Evolutionary conservation across 768 basidiomycete species (phyloP).

Genomic region (Trametes maxima): DNA sequence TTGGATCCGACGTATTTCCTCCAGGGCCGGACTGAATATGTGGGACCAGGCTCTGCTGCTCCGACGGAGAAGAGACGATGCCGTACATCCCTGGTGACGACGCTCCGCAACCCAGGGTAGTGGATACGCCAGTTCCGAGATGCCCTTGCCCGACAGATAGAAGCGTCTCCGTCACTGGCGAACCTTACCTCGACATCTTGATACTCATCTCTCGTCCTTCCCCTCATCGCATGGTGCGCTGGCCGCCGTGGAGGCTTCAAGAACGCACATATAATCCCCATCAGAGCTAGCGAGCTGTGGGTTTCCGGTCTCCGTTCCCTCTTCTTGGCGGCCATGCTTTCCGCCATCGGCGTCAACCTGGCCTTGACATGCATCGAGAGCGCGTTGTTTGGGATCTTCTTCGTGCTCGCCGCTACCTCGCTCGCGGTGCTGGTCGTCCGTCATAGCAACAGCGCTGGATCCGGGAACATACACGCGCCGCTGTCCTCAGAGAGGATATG

Average conservation of each 20-base stretch:
- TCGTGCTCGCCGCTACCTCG: slow-evolving; percentile 10
- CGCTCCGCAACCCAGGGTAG: background rate
- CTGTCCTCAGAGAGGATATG: background rate
- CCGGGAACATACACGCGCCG: background rate
- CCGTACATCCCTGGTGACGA: background rate
- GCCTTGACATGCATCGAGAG: slow-evolving; percentile 11
- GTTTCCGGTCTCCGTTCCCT: background rate
- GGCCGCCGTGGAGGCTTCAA: background rate
- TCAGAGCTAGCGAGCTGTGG: background rate
- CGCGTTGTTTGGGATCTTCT: slow-evolving; percentile 5
- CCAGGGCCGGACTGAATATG: no score
- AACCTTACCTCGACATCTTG: background rate
- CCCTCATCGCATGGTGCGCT: background rate
- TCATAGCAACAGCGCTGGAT: background rate
- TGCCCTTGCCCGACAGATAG: slow-evolving; percentile 4
- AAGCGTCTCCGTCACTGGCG: background rate
- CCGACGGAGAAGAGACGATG: background rate
- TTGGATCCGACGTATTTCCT: no score
- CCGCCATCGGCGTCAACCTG: slow-evolving; percentile 8
- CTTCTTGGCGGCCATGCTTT: slow-evolving; percentile 2
- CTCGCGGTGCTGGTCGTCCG: slow-evolving; percentile 12
- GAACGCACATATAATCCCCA: background rate
- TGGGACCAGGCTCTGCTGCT: no score
- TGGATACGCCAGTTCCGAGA: background rate
- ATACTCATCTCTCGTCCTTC: background rate